Evolutionary conservation across 345 rosid genomes (phyloP).

Genomic region (Aquilaria sinensis): DNA sequence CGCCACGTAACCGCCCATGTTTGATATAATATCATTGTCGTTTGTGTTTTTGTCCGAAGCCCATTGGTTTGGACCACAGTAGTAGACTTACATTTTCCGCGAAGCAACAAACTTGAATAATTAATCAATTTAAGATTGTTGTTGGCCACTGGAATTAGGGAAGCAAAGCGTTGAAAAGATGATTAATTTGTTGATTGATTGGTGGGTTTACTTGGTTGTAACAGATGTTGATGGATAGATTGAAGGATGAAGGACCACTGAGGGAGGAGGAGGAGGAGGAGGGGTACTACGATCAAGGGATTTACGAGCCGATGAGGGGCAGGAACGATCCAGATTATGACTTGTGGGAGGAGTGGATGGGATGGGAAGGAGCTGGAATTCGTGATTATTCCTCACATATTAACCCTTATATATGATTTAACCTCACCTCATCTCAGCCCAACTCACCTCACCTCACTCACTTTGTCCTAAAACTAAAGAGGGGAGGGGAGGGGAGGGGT

Average conservation of each 20-base stretch:
- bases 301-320: constrained; percentile 47
- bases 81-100: no score
- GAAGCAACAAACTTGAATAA: no score
- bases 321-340: constrained; percentile 64
- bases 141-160: no score
- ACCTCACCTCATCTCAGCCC: not conserved
- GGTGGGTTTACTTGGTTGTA: not conserved
- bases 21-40: no score
- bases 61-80: no score
- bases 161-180: no score
- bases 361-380: constrained; percentile 96
- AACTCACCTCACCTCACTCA: no score
- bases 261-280: constrained; percentile 8
- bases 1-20: no score
- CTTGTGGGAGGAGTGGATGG: constrained; percentile 99
- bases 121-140: no score
- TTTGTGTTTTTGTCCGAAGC: no score
- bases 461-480: no score
- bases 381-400: constrained; percentile 75
- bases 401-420: constrained; percentile 58
- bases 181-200: not conserved
- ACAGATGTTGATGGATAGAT: constrained; percentile 53
- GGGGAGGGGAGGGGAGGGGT: no score
- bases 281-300: constrained; percentile 30
- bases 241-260: constrained; percentile 35